phyloP scores from a whole-genome alignment of 139 green algal genomes.

The Chlorella sp. region DNA sequence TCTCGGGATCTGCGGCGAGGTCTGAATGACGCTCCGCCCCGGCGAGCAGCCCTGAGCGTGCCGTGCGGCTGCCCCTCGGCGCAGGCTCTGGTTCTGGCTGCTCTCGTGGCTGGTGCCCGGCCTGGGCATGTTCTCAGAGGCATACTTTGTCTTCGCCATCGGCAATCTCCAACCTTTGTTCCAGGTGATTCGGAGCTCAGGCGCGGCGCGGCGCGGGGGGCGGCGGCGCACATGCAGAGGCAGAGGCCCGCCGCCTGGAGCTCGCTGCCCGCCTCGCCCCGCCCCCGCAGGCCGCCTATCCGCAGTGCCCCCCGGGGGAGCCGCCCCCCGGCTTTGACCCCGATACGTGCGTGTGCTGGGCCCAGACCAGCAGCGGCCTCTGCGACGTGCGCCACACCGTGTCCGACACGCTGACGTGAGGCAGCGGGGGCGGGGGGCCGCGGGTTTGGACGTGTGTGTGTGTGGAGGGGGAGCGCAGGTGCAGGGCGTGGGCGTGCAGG shows the following conservation, averaged over 20 bases:
- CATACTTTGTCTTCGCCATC: slow-evolving; percentile 56
- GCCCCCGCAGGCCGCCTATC: too few relatives aligned
- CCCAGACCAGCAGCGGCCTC: background rate
- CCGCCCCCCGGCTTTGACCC: background rate
- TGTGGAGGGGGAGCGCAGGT: too few relatives aligned
- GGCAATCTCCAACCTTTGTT: slow-evolving; percentile 51
- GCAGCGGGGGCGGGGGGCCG: too few relatives aligned
- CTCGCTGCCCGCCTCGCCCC: background rate
- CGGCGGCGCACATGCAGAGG: background rate
- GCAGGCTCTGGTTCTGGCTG: slow-evolving; percentile 14
- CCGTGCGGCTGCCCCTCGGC: background rate
- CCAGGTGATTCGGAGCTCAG: slow-evolving; percentile 5
- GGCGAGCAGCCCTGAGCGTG: too few relatives aligned
- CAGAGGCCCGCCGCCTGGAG: background rate
- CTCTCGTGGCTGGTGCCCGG: slow-evolving; percentile 16
- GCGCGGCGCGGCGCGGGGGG: background rate
- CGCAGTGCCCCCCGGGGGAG: background rate
- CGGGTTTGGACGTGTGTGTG: too few relatives aligned
- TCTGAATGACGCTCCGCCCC: too few relatives aligned
- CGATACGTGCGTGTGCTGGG: background rate
- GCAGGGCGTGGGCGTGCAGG: too few relatives aligned
- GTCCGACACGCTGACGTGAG: slow-evolving; percentile 24
- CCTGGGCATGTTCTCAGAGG: slow-evolving; percentile 44
- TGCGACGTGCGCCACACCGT: background rate
- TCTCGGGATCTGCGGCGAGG: too few relatives aligned